Evolutionary conservation across 441 rosid genomes (phyloP), one percentile per base, ranked within the genome.

Genomic region (Codiaeum variegatum): DNA sequence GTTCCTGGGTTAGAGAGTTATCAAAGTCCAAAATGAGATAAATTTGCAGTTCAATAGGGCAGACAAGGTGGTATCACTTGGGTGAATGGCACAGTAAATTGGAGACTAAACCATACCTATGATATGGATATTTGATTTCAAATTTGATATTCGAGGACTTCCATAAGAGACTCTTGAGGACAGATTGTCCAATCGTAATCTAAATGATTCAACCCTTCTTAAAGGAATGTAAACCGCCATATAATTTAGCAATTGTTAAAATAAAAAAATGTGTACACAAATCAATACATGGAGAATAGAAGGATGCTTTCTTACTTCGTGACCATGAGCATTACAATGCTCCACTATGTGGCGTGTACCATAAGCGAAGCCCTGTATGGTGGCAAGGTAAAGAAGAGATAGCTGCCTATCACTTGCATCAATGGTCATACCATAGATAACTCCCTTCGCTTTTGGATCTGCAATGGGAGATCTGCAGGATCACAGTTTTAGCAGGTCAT

Each of bases 251-350:
- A 55, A 16, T 31, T 18, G 32, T 60, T 60, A 16, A 29, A 60
- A 29, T 31, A 31, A 60, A 56, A 60, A 60, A 34, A 34, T 46
- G 16, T 23, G 36, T 66, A 16, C 3, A 44, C 19, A 42, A 44
- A 61, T 42, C 6, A 71, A 19, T 66, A 31, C 36, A 70, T 44
- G 32, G 63, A 12, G 59, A 55, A 52, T 19, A 16, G 3, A 61
- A 51, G n/a, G 12, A 54, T 9, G 44, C 36, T 32, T 65, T 72
- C 87, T 83, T 81, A 88, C 98, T 78, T 84, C 85, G 79, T 92
- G 98, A 83, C 97, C 97, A 83, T 91, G 87, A 29, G 85, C 86
- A 85, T 94, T 94, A 83, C 91, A 92, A 67, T 94, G 99, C 82
- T 94, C 97, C 80, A 92, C 83, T 52, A 91, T 90, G 77, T 92